phyloP scores from a whole-genome alignment of 208 protist species.

The Trypanosoma scelopori region DNA sequence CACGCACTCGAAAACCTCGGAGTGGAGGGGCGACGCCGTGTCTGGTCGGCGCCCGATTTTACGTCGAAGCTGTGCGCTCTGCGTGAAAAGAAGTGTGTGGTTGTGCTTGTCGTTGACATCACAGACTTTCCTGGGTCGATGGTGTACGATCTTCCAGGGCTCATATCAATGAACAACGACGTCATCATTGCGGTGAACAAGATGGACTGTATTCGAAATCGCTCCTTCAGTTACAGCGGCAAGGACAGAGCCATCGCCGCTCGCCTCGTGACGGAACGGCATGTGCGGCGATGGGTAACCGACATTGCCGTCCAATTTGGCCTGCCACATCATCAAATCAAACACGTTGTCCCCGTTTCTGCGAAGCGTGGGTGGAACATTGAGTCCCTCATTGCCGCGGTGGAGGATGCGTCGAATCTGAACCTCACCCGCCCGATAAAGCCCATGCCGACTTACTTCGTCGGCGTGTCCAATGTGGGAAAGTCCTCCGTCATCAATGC shows the following conservation, averaged over 20 bases:
- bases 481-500: slow-evolving; percentile 94
- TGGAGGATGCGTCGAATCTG: slow-evolving; percentile 82
- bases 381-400: slow-evolving; percentile 56
- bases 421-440: slow-evolving; percentile 68
- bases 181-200: slow-evolving; percentile 92
- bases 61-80: slow-evolving; percentile 80
- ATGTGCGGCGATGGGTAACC: slow-evolving; percentile 76
- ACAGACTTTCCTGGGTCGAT: slow-evolving; percentile 91
- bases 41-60: slow-evolving; percentile 92
- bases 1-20: slow-evolving; percentile 87
- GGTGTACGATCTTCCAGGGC: slow-evolving; percentile 85
- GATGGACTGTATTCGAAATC: slow-evolving; percentile 89
- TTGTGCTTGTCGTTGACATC: slow-evolving; percentile 90
- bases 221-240: slow-evolving; percentile 77
- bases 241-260: slow-evolving; percentile 73
- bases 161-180: slow-evolving; percentile 93
- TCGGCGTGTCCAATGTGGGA: slow-evolving; percentile 87
- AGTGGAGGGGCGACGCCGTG: slow-evolving; percentile 68
- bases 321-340: slow-evolving; percentile 76
- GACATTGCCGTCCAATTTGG: slow-evolving; percentile 82
- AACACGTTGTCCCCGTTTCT: slow-evolving; percentile 74
- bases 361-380: slow-evolving; percentile 92
- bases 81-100: slow-evolving; percentile 77
- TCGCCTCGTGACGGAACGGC: slow-evolving; percentile 66
- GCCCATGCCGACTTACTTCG: slow-evolving; percentile 87